Evolutionary conservation across 169 alveolate genomes (phyloP).

Genomic region (Eimeria nieschulzi): DNA sequence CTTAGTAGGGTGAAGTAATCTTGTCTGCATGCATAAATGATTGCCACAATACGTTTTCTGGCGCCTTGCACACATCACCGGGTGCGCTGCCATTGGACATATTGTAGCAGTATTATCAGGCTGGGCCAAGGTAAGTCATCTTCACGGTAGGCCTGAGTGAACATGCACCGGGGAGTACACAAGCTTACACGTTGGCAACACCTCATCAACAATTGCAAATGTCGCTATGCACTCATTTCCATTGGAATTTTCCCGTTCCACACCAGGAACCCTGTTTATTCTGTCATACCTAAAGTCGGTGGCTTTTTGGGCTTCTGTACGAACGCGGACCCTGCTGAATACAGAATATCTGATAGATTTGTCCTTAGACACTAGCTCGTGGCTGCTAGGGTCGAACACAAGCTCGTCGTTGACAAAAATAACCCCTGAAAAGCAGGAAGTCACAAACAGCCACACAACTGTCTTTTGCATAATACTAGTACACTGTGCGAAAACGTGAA

Average conservation of each 20-base stretch:
- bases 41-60: too few relatives aligned
- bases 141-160: slow-evolving; percentile 12
- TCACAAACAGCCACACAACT: not conserved
- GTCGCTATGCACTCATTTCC: too few relatives aligned
- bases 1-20: too few relatives aligned
- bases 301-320: not conserved
- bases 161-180: too few relatives aligned
- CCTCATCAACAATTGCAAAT: too few relatives aligned
- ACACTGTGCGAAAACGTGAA: not conserved
- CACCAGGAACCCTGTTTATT: too few relatives aligned
- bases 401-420: not conserved
- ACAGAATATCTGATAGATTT: not conserved
- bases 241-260: too few relatives aligned
- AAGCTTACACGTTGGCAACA: too few relatives aligned
- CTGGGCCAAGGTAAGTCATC: slow-evolving; percentile 3
- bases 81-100: too few relatives aligned
- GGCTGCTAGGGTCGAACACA: not conserved
- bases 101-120: too few relatives aligned
- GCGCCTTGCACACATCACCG: too few relatives aligned
- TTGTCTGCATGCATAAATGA: too few relatives aligned
- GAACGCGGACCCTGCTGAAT: not conserved
- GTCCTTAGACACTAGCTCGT: not conserved
- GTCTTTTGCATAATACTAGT: not conserved
- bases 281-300: not conserved
- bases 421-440: not conserved